Evolutionary conservation across 352 stramenopile genomes (phyloP), one percentile per base, ranked within the genome.

Genomic region (Phytophthora podocarpi): DNA sequence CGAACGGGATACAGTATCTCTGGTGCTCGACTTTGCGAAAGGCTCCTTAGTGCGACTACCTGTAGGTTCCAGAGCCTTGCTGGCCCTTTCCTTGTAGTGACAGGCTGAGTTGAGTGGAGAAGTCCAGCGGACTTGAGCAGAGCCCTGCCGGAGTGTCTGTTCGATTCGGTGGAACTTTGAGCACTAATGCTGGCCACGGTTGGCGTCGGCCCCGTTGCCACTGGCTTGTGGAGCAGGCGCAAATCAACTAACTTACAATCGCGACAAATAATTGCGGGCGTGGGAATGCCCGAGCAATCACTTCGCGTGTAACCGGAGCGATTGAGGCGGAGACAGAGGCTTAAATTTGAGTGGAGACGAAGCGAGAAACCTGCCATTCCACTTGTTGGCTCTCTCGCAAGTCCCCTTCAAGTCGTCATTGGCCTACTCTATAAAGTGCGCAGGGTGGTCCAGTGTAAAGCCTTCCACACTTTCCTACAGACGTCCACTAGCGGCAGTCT

Each of bases 51-150:
- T 52, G 40, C 52, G 52, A 53, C 52, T 52, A 54, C 59, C 51
- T 20, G 20, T 23, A 21, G 9, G 23, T 54, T 55, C 43, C 51
- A 64, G 53, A 32, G 6, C 24, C 0, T n/a, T n/a, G 32, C 54
- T 64, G 63, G 36, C 46, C 35, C 36, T 62, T 69, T 59, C 45
- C 47, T 51, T 28, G n/a, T 36, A 15, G 59, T 65, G 34, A 42
- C 21, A 42, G 27, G 50, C 31, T 68, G 51, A 72, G 64, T 72
- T 68, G 64, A 72, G 37, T 34, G n/a, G 48, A 74, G 37, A 62
- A 74, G 59, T 74, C 43, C 65, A 65, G 65, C 47, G 15, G 20
- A 74, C 53, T 74, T 74, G 60, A 70, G 36, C 40, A 70, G 31
- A 58, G 31, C 9, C 28, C 30, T 46, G 31, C 36, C n/a, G 1